phyloP scores from a whole-genome alignment of 495 filamentous ascomycete species.

The Durotheca rogersii region DNA sequence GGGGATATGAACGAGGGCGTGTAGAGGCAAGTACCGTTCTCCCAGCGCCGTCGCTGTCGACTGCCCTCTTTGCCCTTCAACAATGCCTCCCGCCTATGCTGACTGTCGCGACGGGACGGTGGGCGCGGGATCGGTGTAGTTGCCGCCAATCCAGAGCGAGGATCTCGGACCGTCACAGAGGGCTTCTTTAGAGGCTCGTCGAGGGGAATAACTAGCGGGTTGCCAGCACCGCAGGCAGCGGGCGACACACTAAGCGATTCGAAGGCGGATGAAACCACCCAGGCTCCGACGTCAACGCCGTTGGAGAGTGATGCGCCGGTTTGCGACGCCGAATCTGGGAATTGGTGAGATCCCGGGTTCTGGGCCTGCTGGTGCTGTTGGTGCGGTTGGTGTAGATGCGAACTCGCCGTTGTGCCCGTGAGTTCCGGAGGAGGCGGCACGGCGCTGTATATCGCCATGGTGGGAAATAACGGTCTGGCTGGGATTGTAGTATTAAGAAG shows the following conservation, averaged over 20 bases:
- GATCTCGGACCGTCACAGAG: constrained; percentile 30
- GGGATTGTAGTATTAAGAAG: too few species aligned
- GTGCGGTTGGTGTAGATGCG: too few species aligned
- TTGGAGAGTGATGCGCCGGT: constrained; percentile 6
- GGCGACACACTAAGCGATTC: constrained; percentile 51
- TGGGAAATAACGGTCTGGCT: constrained; percentile 7
- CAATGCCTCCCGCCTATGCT: constrained; percentile 64
- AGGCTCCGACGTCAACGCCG: constrained; percentile 49
- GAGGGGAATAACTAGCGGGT: constrained; percentile 50
- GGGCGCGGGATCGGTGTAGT: constrained; percentile 40
- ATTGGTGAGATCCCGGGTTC: constrained; percentile 9
- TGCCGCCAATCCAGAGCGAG: constrained; percentile 23
- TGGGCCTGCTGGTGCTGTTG: constrained; percentile 24
- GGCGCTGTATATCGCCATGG: constrained; percentile 42
- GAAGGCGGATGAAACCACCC: constrained; percentile 51
- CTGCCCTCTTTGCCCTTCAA: constrained; percentile 94
- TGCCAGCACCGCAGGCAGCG: constrained; percentile 44
- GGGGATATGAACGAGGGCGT: too few species aligned
- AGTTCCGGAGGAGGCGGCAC: constrained; percentile 41
- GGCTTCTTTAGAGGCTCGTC: constrained; percentile 33
- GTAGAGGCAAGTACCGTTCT: constrained; percentile 69
- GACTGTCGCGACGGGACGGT: constrained; percentile 46
- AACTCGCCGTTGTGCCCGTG: constrained; percentile 1
- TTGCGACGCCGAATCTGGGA: neutral
- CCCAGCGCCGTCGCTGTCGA: constrained; percentile 83